Base-by-base conservation (phyloP, 306 rosid species). In the Trifolium dubium region DNA sequence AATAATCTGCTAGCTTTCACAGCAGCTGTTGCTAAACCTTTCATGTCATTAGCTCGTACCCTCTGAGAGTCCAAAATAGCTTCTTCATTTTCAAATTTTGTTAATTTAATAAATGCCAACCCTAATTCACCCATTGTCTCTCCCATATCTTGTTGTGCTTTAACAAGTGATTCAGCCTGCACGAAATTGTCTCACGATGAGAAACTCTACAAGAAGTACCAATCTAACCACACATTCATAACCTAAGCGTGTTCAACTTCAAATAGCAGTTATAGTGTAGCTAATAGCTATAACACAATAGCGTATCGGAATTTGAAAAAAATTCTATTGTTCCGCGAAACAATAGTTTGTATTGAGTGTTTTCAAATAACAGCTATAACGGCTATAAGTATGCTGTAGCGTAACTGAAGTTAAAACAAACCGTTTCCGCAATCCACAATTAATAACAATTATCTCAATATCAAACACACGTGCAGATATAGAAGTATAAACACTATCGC, bases 101-200 rank as follows among this genome's bases (percentile, higher is more conserved):
- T 88, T 70, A 94, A 55, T 67, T 94, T 94, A 64, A 94, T 83
- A 79, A 91, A 91, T 40, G 96, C 89, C 67, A 94, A 69, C 65
- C 98, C 97, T 67, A 94, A 72, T 73, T 88, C 98, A 51, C 97
- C 98, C 94, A 89, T 73, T 64, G 97, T 88, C 81, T 89, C 98
- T 68, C 95, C 97, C 89, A 88, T 94, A 67, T 91, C 98, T 81
- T 91, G 97, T 83, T 91, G 98, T 51, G 97, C 89, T 80, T 89
- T 91, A 32, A 94, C 96, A n/a, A 94, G 91, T 66, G 96, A 77
- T 86, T 94, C 98, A 2, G 98, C 98, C 98, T 94, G 73, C 65
- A 73, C 19, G 79, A 51, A 67, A 67, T 77, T 53, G 69, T 23
- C 18, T 53, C 66, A 80, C 13, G 18, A 83, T 72, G 13, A 14